Evolutionary conservation across 2,329 filamentous ascomycete genomes (phyloP), one percentile per base, ranked within the genome.

Genomic region (Zalaria sp.): DNA sequence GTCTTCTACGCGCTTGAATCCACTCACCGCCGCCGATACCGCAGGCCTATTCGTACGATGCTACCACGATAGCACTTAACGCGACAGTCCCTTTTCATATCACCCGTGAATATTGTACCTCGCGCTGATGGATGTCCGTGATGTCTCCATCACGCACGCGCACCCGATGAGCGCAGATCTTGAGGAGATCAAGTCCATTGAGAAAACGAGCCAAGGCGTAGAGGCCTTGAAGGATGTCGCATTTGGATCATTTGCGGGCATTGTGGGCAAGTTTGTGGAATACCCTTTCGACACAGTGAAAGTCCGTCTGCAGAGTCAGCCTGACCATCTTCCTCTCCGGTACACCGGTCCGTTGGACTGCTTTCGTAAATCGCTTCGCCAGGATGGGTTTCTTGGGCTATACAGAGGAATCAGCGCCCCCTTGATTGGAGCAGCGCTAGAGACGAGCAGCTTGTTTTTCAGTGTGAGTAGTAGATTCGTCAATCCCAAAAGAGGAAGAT

Each of bases 231-330:
- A 94, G 61, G 88, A 96, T 56, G 76, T 98, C 43, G 57, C 81
- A 7, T 96, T 86, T 60, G 91, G 91, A 58, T 95, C 89, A 45
- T 77, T 88, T 63, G 88, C 89, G 42, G 91, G 91, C 46, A 77
- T 93, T 45, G 79, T 85, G 31, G 89, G 89, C 47, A 98, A 96
- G 68, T 85, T 89, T 60, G 89, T 98, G 57, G 91, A 98, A 61
- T 98, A 95, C 60, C 91, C 91, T 25, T 98, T 98, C 64, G 91
- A 98, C 64, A 98, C 91, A 0, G 81, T 98, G 61, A 98, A 98
- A 66, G 91, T 98, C 46, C 83, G 91, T 34, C 75, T 98, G 7
- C 91, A 98, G 61, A 91, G 89, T n/a, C 89, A 96, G 61, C 84
- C 87, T 29, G 82, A 89, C 60, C 77, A 81, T 53, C 70, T 86